Conservation (phyloP, 331 rosid species). For the Dryas integrifolia region DNA sequence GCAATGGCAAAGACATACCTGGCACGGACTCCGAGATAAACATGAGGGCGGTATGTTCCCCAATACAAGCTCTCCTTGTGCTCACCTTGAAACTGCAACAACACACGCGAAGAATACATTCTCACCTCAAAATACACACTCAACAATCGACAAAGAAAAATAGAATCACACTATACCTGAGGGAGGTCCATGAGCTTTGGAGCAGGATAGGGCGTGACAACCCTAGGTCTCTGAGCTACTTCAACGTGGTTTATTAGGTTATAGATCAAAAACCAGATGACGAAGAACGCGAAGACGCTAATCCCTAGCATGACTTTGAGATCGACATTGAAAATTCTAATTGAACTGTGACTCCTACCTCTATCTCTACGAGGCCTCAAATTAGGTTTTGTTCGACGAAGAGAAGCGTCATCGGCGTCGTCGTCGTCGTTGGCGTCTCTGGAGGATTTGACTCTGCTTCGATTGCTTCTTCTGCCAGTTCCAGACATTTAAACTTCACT, state of each 20-base stretch:
- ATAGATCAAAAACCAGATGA: slow-evolving; percentile 44
- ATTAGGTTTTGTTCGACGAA: slow-evolving; percentile 27
- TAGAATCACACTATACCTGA: slow-evolving; percentile 50
- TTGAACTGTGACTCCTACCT: slow-evolving; percentile 38
- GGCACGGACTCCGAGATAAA: slow-evolving; percentile 89
- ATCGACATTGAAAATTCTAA: slow-evolving; percentile 51
- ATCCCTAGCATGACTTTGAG: slow-evolving; percentile 52
- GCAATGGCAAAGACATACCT: slow-evolving; percentile 41
- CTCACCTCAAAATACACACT: slow-evolving; percentile 1
- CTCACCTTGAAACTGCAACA: slow-evolving; percentile 81
- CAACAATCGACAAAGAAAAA: neutral
- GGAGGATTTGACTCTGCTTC: neutral
- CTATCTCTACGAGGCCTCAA: slow-evolving; percentile 41
- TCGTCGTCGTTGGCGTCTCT: neutral
- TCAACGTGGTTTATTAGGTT: slow-evolving; percentile 33
- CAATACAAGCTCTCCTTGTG: slow-evolving; percentile 93
- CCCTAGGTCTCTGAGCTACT: slow-evolving; percentile 46
- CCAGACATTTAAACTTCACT: neutral
- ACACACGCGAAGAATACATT: slow-evolving; percentile 7
- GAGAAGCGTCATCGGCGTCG: slow-evolving; percentile 27
- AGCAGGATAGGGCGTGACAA: slow-evolving; percentile 76
- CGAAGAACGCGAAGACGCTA: slow-evolving; percentile 50
- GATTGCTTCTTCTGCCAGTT: neutral
- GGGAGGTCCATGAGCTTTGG: slow-evolving; percentile 83
- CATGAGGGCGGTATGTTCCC: slow-evolving; percentile 98